Conservation (phyloP, 164 flowering plant species). For the Chimonanthus salicifolius region DNA sequence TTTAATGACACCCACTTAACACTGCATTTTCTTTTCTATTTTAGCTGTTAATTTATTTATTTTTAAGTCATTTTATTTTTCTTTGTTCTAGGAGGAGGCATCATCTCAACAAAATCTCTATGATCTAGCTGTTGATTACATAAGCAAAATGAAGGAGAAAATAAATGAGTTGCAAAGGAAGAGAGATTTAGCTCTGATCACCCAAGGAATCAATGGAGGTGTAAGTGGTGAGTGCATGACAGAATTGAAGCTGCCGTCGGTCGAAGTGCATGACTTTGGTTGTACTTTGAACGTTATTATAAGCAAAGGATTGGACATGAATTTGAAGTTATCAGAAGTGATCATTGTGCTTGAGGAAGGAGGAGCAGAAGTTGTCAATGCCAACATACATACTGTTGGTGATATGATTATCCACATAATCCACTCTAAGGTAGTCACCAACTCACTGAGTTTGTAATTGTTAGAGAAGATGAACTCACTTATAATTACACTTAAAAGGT, state of each 20-base stretch:
- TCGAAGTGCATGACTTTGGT: constrained; percentile 39
- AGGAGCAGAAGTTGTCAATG: constrained; percentile 44
- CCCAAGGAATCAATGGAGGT: background rate
- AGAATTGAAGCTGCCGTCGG: constrained; percentile 19
- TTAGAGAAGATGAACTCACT: background rate
- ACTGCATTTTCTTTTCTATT: too few relatives aligned
- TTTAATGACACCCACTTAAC: background rate
- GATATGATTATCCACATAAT: constrained; percentile 31
- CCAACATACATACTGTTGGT: constrained; percentile 23
- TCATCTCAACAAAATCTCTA: constrained; percentile 30
- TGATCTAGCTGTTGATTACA: constrained; percentile 30
- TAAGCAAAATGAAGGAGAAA: constrained; percentile 24
- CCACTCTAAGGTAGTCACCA: constrained; percentile 36
- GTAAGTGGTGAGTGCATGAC: background rate
- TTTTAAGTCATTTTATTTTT: background rate
- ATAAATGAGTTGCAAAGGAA: constrained; percentile 26
- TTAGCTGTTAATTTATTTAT: background rate
- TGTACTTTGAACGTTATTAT: constrained; percentile 33
- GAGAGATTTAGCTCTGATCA: constrained; percentile 18
- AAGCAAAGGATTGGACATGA: constrained; percentile 27
- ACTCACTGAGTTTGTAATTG: background rate
- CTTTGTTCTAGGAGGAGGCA: constrained; percentile 10
- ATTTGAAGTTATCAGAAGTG: constrained; percentile 33
- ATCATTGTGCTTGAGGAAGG: constrained; percentile 34
- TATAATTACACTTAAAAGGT: background rate